Base-by-base conservation (phyloP, 257 asterid genomes). In the Petrea volubilis region DNA sequence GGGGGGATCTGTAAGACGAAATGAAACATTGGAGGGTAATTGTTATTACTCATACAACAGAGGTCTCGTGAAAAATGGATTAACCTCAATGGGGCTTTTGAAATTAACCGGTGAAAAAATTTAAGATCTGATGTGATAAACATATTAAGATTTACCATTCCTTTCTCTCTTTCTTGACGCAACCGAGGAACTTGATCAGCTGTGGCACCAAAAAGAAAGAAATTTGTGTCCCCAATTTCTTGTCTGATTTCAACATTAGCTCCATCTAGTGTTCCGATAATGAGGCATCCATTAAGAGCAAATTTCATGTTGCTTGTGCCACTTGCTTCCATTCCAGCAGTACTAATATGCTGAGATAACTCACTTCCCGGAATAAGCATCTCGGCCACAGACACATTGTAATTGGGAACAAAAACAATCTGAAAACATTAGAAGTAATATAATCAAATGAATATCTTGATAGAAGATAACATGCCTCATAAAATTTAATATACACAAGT, bases 321-420 rank as follows among this genome's bases (percentile, higher is more conserved):
- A 82, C 99, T 95, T 60, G 99, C 99, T 80, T 95, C 99, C 99
- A 95, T 95, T 68, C 99, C 99, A 36, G 98, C 98, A 61, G 99
- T 95, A 70, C 99, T 95, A 76, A 95, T 92, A 74, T 95, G 99
- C 79, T 95, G 99, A 25, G 99, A 95, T 70, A 95, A 76, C 79
- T 95, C 99, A 78, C 99, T 95, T 66, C 99, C 99, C 0, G 98
- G 99, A 68, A 95, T 92, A 84, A 95, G 97, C 71, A 95, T 77
- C 92, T 95, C 99, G 3, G 99, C 99, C 82, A 95, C 98, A 12
- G 99, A 88, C 5, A 95, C 99, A 60, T 95, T 95, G 84, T 95
- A 95, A 78, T 95, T 95, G 79, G 99, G 99, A 69, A 95, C 96
- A 47, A 95, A 92, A 60, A 95, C 90, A 7, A 95, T 92, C 99